Evolutionary conservation across 176 grass and related monocot species (phyloP).

Genomic region (Oryza punctata): DNA sequence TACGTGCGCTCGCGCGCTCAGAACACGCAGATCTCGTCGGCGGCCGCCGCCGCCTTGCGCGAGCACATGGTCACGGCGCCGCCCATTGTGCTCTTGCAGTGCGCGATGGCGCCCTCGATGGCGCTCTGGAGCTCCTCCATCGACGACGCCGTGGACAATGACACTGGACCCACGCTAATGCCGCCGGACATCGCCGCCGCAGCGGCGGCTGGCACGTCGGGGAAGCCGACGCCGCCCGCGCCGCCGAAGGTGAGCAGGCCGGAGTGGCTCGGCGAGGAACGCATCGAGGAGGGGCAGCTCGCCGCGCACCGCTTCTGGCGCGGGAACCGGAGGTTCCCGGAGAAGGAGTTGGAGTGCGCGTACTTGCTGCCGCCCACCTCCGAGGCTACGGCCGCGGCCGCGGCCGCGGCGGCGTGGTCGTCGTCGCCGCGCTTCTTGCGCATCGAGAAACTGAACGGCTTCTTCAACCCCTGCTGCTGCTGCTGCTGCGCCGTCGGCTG

Average conservation of each 20-base stretch:
- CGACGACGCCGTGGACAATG: conserved; percentile 66
- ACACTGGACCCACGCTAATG: conserved; percentile 43
- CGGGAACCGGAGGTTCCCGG: conserved; percentile 87
- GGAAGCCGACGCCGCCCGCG: conserved; percentile 60
- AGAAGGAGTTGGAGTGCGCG: conserved; percentile 83
- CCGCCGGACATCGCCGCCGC: conserved; percentile 20
- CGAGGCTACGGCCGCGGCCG: background rate
- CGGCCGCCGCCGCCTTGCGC: conserved; percentile 13
- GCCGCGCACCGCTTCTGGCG: conserved; percentile 72
- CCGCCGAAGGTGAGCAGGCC: conserved; percentile 69
- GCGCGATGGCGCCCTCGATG: conserved; percentile 93
- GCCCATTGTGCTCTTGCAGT: conserved; percentile 92
- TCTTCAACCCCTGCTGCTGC: conserved; percentile 67
- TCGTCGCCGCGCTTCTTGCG: conserved; percentile 56
- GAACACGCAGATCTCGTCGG: conserved; percentile 49
- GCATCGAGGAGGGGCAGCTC: conserved; percentile 96
- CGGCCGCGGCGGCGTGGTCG: conserved; percentile 5
- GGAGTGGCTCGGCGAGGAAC: conserved; percentile 90
- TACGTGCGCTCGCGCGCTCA: conserved; percentile 38
- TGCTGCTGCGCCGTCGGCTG: conserved; percentile 43
- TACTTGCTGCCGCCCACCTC: conserved; percentile 38
- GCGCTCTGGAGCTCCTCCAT: conserved; percentile 97
- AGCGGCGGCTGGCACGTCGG: conserved; percentile 41
- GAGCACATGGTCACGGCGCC: conserved; percentile 11
- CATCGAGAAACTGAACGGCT: conserved; percentile 94